Percentiles rank a stretch among this genome's conserved stretches.
These are phyloP conservation scores for Phalaenopsis equestris DNA, from an alignment of 106 monocot species.

Conservation along the genomic window DNA sequence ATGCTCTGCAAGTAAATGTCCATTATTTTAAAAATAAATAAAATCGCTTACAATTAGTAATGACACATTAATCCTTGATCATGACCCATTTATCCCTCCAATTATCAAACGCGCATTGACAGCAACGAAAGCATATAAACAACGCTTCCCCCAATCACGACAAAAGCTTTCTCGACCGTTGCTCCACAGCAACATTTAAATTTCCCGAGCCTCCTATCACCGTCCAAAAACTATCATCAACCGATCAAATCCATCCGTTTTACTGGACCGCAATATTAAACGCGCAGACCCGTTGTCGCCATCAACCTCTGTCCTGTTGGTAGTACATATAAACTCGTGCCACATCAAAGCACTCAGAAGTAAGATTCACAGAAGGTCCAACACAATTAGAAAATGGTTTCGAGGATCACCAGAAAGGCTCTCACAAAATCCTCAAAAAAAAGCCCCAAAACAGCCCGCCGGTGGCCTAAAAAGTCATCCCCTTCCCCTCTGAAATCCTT, in stretches of 20 bases:
- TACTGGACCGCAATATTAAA: too few species aligned
- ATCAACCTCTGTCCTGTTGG: background rate
- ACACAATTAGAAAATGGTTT: conserved; percentile 40
- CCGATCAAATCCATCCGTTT: background rate
- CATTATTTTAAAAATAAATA: too few species aligned
- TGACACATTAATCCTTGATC: too few species aligned
- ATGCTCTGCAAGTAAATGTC: too few species aligned
- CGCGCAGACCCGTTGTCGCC: background rate
- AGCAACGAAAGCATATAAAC: background rate
- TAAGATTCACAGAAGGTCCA: background rate
- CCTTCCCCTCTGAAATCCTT: conserved; percentile 18
- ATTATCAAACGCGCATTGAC: background rate
- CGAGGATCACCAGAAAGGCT: conserved; percentile 29
- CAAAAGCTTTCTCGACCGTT: conserved; percentile 29
- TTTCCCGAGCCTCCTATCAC: conserved; percentile 7
- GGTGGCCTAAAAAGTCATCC: conserved; percentile 11
- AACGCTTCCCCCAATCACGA: background rate
- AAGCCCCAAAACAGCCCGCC: conserved; percentile 15
- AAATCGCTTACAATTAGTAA: too few species aligned
- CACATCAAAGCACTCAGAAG: background rate
- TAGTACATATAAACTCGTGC: background rate
- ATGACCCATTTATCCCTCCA: background rate
- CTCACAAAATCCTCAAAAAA: conserved; percentile 16
- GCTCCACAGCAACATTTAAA: conserved; percentile 22
- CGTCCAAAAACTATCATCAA: conserved; percentile 4